phyloP scores from a whole-genome alignment of 2,329 filamentous ascomycete genomes.

The Apiospora koreana region DNA sequence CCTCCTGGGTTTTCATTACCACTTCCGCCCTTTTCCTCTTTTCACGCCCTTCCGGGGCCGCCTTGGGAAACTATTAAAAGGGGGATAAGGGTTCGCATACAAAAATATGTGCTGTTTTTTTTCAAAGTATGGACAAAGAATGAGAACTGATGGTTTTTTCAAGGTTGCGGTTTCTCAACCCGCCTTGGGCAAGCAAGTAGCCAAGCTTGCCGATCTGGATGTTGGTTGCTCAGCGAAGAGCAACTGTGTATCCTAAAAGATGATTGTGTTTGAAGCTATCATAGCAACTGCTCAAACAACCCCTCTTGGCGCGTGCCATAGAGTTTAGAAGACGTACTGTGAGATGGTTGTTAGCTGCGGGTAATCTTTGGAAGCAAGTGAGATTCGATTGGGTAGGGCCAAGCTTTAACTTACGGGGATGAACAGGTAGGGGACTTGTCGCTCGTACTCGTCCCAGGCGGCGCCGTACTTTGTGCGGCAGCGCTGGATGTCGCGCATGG shows the following conservation, averaged over 20 bases:
- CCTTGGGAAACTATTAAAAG: neutral
- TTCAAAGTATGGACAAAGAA: neutral
- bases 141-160: neutral
- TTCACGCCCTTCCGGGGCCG: neutral
- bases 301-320: neutral
- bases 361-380: neutral
- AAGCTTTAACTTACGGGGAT: conserved; percentile 48
- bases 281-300: neutral
- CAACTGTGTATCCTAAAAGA: neutral
- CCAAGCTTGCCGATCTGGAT: neutral
- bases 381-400: neutral
- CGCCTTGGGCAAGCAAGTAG: neutral
- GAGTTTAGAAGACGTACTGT: conserved; percentile 10
- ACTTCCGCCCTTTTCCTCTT: neutral
- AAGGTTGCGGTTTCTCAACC: neutral
- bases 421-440: conserved; percentile 78
- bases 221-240: neutral
- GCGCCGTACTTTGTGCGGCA: conserved; percentile 80
- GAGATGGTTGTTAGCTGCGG: neutral
- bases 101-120: neutral
- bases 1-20: neutral
- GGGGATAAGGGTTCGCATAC: neutral
- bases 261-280: neutral
- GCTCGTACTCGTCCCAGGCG: conserved; percentile 80
- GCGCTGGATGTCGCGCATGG: conserved; percentile 71